Evolutionary conservation across 768 basidiomycete species (phyloP).

Genomic region (Lactifluus volemus): DNA sequence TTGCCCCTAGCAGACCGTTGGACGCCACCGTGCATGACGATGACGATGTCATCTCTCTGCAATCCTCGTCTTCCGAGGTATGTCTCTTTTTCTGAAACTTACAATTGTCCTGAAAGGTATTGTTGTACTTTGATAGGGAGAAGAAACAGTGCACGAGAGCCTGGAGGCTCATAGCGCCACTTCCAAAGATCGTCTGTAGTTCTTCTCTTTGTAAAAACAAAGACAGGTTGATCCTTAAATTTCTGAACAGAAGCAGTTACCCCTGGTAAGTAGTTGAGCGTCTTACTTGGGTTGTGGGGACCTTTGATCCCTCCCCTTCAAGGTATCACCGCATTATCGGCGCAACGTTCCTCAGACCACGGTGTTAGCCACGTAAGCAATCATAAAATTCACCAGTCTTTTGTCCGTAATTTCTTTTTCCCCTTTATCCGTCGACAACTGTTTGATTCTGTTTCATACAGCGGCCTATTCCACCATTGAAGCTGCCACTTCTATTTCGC

Average conservation of each 20-base stretch:
- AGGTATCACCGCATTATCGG: background rate
- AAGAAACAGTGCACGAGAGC: background rate
- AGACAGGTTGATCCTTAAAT: background rate
- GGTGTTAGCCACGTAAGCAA: background rate
- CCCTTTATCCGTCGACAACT: background rate
- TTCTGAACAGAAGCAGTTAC: background rate
- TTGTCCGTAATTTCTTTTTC: background rate
- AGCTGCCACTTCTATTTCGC: background rate
- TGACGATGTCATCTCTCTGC: constrained; percentile 6
- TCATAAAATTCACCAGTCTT: background rate
- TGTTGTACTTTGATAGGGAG: background rate
- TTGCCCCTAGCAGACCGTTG: background rate
- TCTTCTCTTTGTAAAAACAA: background rate
- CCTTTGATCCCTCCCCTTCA: background rate
- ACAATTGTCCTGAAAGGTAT: background rate
- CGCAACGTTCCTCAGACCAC: background rate
- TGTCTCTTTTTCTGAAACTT: background rate
- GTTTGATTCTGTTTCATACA: background rate
- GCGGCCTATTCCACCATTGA: background rate
- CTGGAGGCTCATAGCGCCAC: background rate
- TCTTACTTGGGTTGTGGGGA: background rate
- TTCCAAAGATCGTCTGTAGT: background rate
- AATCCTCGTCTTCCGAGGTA: constrained; percentile 6
- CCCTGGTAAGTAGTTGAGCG: background rate
- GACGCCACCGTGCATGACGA: background rate